Evolutionary conservation across 306 rosid species (phyloP), one percentile per base, ranked within the genome.

Genomic region (Senna siamea): DNA sequence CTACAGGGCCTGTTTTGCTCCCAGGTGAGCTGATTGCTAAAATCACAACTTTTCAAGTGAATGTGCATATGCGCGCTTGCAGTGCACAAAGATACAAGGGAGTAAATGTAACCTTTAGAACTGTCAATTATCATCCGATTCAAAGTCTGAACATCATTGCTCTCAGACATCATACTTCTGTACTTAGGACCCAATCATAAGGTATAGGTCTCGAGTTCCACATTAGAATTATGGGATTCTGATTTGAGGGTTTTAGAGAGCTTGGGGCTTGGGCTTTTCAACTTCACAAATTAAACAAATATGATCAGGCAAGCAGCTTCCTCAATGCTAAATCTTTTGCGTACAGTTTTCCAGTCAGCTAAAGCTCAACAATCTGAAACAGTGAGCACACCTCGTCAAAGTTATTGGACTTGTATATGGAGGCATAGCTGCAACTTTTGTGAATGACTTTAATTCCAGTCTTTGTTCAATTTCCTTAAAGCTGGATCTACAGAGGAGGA

Each of bases 401-500:
- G 68, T 43, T 34, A 48, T 15, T 20, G 23, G 35, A 64, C 43
- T 20, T 17, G n/a, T 15, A 35, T 19, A 48, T 20, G 65, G 63
- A 54, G 19, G 69, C 37, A 57, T 64, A 57, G 53, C 59, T 52
- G 6, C 70, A 37, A 38, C 47, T 70, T 75, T 9, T 9, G 20
- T 65, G 46, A 6, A 50, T 51, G 60, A 40, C 43, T 3, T 19
- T 8, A 65, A 65, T 40, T 51, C 8, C 56, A 14, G 23, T 69
- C 71, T 10, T 46, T 19, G 52, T 10, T 60, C 65, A 30, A 19
- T 30, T 38, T 61, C 40, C 53, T 82, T 30, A 6, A 74, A 78
- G 60, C 30, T 37, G 52, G 32, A 55, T 78, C 74, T 82, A 11
- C 44, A 18, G 9, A 32, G 44, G 52, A 56, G 69, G 46, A 52